Evolutionary conservation across 2,329 filamentous ascomycete species (phyloP), one percentile per base, ranked within the genome.

Genomic region (Gaeumannomyces tritici): DNA sequence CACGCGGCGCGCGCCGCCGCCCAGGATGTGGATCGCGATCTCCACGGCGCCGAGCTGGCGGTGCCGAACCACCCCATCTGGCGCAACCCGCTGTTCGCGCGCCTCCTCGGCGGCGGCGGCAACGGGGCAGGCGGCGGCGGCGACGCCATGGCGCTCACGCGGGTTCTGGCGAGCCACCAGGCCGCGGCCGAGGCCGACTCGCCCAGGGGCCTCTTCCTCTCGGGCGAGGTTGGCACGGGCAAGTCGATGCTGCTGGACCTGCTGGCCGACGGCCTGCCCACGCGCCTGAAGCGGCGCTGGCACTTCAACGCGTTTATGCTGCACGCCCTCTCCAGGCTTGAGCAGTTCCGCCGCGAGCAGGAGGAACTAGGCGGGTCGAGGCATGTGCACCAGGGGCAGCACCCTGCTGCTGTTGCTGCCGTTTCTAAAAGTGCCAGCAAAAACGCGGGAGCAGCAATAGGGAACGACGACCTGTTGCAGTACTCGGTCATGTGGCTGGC

Each of bases 251-350:
- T 95, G n/a, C 80, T 93, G 18, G 90, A 93, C 69, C 76, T 95
- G 0, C 84, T 95, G n/a, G 89, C 89, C 18, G 87, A 91, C 61
- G 89, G 88, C 60, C 75, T 95, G 4, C 90, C 90, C 1, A 91
- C 85, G 21, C 77, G 80, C 57, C 87, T 86, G 69, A 93, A 93
- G 76, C 80, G 82, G 67, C 79, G 89, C 64, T 92, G 88, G 86
- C 90, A 93, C 70, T 95, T 92, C 74, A 91, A 91, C 71, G 91
- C 89, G 0, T 95, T 95, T 69, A 95, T 95, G 89, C 78, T 93
- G 11, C 87, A 93, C 66, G 86, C 85, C 0, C 80, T 93, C 58
- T 87, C 89, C 1, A 86, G 87, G 60, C 77, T 95, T 1, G 90
- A 93, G 68, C 76, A 80, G 15, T 80, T 89, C 57, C 79, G 90